Evolutionary conservation across 371 early-diverging fungal species (phyloP), one percentile per base, ranked within the genome.

Genomic region (Encephalitozoon romaleae): DNA sequence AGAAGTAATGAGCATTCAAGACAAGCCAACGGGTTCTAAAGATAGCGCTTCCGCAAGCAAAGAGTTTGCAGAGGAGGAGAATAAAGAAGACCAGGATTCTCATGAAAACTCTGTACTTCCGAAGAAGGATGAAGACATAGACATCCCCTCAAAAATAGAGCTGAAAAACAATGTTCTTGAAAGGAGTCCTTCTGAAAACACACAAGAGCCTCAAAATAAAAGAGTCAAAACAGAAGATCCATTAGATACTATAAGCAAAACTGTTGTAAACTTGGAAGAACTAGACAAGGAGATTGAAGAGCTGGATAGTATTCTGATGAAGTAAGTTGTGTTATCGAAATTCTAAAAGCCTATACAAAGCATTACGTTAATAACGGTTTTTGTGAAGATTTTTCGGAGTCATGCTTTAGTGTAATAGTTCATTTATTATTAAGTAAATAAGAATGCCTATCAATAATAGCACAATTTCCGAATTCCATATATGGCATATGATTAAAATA

Each of bases 201-300:
- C 21, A 47, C 49, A 18, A 8, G 18, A 47, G 15, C 21, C 21
- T 21, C 49, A 47, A 18, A 47, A 18, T 21, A 47, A 47, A 21
- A 47, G 49, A 21, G 49, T 47, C 21, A 47, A 47, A 21, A 21
- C 49, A 18, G 49, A 47, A 8, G 21, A 47, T 1, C 2, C 49
- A 12, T 18, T 15, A 4, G 4, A 15, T 47, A 8, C 2, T 47
- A n/a, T 21, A 34, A 15, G 59, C 2, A 12, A 5, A 34, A 34
- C 59, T 2, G 23, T 39, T 34, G 42, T 67, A 41, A 54, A 66
- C 51, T 28, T 74, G 18, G 67, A 49, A 23, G 74, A 74, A 8
- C 39, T 74, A 21, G 74, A 74, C 28, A 67, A 74, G 42, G 38
- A 54, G 18, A 38, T 69, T 15, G 47, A 69, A 30, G 69, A 69